A percentile compares a stretch with the other conserved stretches of the same genome.
phyloP scores from a whole-genome alignment of 2,329 filamentous ascomycete species.

The Ceratocystis huliohia region DNA sequence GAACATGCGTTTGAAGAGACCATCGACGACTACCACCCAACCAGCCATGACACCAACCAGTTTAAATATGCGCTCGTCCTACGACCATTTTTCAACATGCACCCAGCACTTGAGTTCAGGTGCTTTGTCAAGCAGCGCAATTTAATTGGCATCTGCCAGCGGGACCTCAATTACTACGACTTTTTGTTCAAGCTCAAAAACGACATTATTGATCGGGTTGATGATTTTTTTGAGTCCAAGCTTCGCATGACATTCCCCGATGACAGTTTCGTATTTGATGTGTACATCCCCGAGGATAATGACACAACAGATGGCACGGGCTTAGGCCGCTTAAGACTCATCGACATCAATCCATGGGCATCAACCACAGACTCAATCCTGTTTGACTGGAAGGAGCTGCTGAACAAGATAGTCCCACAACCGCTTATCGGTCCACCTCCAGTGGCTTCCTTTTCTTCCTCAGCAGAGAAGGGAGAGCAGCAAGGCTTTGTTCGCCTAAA shows the following conservation, averaged over 20 bases:
- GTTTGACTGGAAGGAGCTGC: constrained; percentile 79
- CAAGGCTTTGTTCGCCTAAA: constrained; percentile 14
- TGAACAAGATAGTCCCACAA: constrained; percentile 53
- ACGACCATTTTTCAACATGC: constrained; percentile 75
- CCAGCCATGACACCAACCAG: constrained; percentile 34
- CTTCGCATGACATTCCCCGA: constrained; percentile 72
- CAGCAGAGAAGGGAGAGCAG: constrained; percentile 28
- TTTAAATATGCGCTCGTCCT: constrained; percentile 73
- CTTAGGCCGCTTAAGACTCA: constrained; percentile 65
- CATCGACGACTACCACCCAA: constrained; percentile 31
- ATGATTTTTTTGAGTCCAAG: constrained; percentile 62
- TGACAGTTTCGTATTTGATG: constrained; percentile 73
- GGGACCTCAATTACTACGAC: constrained; percentile 80
- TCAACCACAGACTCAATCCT: constrained; percentile 75
- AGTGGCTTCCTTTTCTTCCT: constrained; percentile 24
- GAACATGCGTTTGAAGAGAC: constrained; percentile 80
- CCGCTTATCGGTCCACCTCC: constrained; percentile 40
- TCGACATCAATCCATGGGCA: constrained; percentile 95
- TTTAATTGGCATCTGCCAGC: constrained; percentile 72
- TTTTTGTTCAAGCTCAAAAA: constrained; percentile 57
- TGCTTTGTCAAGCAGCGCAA: constrained; percentile 80
- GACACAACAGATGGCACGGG: constrained; percentile 36
- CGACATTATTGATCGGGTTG: constrained; percentile 54
- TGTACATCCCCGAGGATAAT: constrained; percentile 67
- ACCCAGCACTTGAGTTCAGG: constrained; percentile 85